Conservation (phyloP, 306 rosid genomes). For the Pterocarpus santalinus region DNA sequence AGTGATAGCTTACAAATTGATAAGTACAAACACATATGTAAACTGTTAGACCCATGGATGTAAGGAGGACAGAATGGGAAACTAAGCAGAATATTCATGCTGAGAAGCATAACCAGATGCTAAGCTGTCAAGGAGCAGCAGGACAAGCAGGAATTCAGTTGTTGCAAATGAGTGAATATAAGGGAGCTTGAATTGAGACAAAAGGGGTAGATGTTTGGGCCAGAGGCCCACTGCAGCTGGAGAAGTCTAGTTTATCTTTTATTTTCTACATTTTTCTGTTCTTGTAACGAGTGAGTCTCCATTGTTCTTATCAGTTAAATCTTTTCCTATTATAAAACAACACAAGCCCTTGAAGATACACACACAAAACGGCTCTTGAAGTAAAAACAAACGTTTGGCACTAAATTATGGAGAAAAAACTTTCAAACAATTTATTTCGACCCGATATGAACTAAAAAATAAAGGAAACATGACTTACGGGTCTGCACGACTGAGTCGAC, state of each 20-base stretch:
- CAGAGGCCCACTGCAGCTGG: not conserved
- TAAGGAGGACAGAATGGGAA: too few species aligned
- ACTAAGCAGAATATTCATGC: too few species aligned
- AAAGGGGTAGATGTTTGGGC: too few species aligned
- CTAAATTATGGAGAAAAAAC: constrained; percentile 9
- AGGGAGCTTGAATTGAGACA: too few species aligned
- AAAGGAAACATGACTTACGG: constrained; percentile 71
- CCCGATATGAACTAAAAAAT: constrained; percentile 40
- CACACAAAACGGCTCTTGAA: not conserved
- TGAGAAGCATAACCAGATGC: too few species aligned
- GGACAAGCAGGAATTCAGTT: too few species aligned
- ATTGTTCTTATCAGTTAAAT: not conserved
- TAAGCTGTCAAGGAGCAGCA: too few species aligned
- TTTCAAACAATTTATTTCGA: constrained; percentile 24
- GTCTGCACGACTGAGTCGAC: constrained; percentile 95
- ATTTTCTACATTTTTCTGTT: not conserved
- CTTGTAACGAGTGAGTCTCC: not conserved
- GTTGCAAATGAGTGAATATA: too few species aligned
- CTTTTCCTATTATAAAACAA: constrained; percentile 8
- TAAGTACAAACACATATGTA: not conserved
- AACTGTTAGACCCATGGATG: too few species aligned
- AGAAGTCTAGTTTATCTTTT: not conserved
- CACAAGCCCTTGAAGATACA: constrained; percentile 33
- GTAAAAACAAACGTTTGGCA: constrained; percentile 27
- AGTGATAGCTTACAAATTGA: not conserved